These are phyloP conservation scores for Tillandsia fasciculata DNA, from an alignment of 176 grass and related monocot genomes.

Conservation along the genomic window DNA sequence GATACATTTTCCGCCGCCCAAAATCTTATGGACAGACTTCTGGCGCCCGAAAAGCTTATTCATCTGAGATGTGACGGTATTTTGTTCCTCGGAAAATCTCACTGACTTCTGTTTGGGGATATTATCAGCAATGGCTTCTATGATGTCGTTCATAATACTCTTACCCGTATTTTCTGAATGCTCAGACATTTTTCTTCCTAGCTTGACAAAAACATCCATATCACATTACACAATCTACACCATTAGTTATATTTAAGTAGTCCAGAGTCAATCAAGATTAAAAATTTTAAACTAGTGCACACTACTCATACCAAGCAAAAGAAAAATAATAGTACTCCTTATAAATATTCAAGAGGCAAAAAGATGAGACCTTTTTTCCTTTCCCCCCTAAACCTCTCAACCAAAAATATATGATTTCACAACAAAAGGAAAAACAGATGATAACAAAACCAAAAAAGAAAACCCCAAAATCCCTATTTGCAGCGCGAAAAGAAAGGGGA, in stretches of 20 bases:
- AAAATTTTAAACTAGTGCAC: background rate
- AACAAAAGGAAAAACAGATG: too few species aligned
- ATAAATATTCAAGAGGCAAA: too few species aligned
- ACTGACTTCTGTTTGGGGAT: conserved; percentile 41
- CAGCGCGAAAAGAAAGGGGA: too few species aligned
- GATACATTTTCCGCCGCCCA: conserved; percentile 70
- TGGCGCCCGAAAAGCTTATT: conserved; percentile 39
- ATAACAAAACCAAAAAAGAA: too few species aligned
- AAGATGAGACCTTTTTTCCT: too few species aligned
- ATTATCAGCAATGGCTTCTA: conserved; percentile 47
- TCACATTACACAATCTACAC: background rate
- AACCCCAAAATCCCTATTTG: too few species aligned
- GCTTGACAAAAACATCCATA: background rate
- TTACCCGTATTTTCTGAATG: conserved; percentile 27
- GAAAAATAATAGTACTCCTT: background rate
- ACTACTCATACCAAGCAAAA: background rate
- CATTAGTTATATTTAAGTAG: background rate
- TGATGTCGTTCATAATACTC: conserved; percentile 44
- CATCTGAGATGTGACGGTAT: conserved; percentile 31
- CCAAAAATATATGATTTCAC: too few species aligned
- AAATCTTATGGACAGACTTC: conserved; percentile 44
- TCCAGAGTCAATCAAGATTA: background rate
- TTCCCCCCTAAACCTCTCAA: too few species aligned
- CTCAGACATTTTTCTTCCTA: conserved; percentile 32
- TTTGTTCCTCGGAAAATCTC: conserved; percentile 28